phyloP scores from a whole-genome alignment of 345 rosid genomes.

The Eucalyptus leucophloia region DNA sequence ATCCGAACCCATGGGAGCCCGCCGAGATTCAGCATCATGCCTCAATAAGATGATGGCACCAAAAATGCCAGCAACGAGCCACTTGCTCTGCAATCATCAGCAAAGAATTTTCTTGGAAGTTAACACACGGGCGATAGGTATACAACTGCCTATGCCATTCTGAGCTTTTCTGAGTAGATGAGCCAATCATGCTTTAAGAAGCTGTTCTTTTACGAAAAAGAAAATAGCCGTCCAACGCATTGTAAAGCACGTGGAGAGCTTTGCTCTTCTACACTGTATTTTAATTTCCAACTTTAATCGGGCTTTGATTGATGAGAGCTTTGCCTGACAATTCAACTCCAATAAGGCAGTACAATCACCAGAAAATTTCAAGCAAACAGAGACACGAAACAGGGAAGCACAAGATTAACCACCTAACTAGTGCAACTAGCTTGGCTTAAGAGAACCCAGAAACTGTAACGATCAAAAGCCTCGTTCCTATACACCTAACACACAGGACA shows the following conservation, averaged over 20 bases:
- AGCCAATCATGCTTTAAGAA: background rate
- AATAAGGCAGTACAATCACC: background rate
- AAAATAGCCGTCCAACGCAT: too few relatives aligned
- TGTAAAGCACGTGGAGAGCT: too few relatives aligned
- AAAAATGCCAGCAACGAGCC: constrained; percentile 43
- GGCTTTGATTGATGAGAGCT: background rate
- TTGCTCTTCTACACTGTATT: background rate
- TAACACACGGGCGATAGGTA: background rate
- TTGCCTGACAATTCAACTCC: background rate
- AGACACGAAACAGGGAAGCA: background rate
- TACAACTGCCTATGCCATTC: background rate
- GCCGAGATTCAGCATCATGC: constrained; percentile 58
- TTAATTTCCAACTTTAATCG: background rate
- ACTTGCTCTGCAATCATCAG: constrained; percentile 54
- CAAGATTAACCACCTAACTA: background rate
- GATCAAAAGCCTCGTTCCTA: too few relatives aligned
- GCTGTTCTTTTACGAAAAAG: too few relatives aligned
- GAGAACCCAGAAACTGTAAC: too few relatives aligned
- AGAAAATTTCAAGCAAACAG: background rate
- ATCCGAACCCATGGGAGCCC: constrained; percentile 55
- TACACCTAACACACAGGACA: background rate
- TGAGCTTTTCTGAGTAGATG: background rate
- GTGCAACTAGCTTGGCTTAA: background rate
- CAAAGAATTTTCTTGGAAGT: background rate
- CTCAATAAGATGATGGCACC: constrained; percentile 38